Evolutionary conservation across 805 yeast species (phyloP).

Genomic region (Metschnikowia kunwiensis): DNA sequence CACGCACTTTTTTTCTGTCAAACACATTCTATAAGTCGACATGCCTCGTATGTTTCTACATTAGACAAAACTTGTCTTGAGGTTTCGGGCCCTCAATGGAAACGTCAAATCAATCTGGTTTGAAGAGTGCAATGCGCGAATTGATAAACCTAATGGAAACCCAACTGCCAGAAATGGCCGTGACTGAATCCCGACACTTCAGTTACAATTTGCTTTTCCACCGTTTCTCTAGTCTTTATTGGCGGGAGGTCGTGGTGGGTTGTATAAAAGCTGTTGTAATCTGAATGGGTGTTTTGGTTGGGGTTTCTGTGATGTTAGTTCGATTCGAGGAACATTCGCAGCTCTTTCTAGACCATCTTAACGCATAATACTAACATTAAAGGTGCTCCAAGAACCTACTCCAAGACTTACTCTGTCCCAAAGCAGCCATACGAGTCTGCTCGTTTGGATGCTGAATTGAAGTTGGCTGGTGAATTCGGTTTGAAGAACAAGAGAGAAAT

Average conservation of each 20-base stretch:
- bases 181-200: conserved; percentile 91
- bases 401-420: conserved; percentile 99
- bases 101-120: conserved; percentile 12
- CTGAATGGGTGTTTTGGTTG: conserved; percentile 3
- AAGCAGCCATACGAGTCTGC: conserved; percentile 99
- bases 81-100: conserved; percentile 70
- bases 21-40: conserved; percentile 30
- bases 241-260: too few relatives aligned
- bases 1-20: conserved; percentile 1
- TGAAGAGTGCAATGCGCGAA: conserved; percentile 7
- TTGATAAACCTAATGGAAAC: not conserved
- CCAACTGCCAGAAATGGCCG: conserved; percentile 24
- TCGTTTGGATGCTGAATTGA: conserved; percentile 98
- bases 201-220: conserved; percentile 41
- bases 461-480: conserved; percentile 99
- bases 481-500: conserved; percentile 99
- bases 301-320: too few relatives aligned
- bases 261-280: conserved; percentile 11
- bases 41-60: conserved; percentile 59
- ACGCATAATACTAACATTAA: conserved; percentile 4
- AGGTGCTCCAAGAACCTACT: conserved; percentile 99
- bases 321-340: too few relatives aligned
- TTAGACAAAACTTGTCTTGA: conserved; percentile 27
- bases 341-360: not conserved
- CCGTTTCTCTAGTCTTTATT: not conserved